Percentiles rank a stretch among this genome's conserved stretches.
Conservation (phyloP, 2,329 filamentous ascomycete species). For the Aspergillus transmontanensis region DNA sequence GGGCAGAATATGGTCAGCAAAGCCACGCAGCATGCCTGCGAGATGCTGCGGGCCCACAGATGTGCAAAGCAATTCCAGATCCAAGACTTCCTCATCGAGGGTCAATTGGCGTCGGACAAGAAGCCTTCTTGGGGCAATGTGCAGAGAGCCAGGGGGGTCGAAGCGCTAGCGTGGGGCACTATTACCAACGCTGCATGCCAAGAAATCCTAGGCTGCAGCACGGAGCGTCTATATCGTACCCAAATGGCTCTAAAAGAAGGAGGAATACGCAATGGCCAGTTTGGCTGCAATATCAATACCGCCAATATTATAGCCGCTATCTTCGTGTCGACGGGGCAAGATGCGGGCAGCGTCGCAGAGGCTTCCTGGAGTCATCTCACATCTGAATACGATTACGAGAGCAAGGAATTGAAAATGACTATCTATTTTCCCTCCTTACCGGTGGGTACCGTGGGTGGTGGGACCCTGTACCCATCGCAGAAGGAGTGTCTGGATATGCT, state of each 20-base stretch:
- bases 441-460: conserved; percentile 30
- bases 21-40: conserved; percentile 30
- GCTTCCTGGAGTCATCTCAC: conserved; percentile 26
- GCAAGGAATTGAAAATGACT: conserved; percentile 22
- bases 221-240: conserved; percentile 15
- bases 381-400: conserved; percentile 22
- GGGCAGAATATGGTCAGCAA: conserved; percentile 37
- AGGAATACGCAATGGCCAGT: conserved; percentile 20
- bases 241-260: conserved; percentile 18
- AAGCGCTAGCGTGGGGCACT: conserved; percentile 29
- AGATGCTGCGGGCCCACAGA: neutral
- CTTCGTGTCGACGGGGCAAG: conserved; percentile 29
- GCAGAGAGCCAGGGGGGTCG: conserved; percentile 23
- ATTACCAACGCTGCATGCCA: conserved; percentile 21
- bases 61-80: neutral
- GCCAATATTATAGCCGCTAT: conserved; percentile 26
- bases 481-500: conserved; percentile 28
- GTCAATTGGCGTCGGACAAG: conserved; percentile 29
- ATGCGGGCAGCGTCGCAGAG: conserved; percentile 24
- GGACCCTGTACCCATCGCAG: conserved; percentile 27
- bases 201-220: conserved; percentile 20
- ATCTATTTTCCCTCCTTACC: conserved; percentile 30
- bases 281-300: conserved; percentile 22
- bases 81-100: conserved; percentile 19
- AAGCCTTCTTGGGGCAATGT: conserved; percentile 29